Conservation (phyloP, 2,329 filamentous ascomycete genomes). For the Knoxdaviesia capensis region DNA sequence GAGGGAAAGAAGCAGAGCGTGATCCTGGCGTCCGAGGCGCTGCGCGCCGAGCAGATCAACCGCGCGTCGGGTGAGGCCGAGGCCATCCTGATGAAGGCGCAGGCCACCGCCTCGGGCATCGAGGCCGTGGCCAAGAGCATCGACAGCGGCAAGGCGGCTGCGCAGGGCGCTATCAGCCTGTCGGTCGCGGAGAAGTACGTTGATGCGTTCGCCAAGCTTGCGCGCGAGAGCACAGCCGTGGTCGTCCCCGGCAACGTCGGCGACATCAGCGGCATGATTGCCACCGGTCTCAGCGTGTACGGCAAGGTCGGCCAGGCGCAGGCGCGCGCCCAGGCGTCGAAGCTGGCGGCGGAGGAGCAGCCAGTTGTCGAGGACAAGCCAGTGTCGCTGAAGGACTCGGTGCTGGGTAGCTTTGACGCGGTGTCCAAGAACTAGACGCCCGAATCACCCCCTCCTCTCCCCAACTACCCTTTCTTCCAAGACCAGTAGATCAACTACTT, state of each 20-base stretch:
- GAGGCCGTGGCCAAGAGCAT: constrained; percentile 68
- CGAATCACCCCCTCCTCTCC: too few relatives aligned
- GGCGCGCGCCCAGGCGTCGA: constrained; percentile 42
- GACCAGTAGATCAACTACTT: too few relatives aligned
- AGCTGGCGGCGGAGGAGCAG: constrained; percentile 11
- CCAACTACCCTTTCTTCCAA: too few relatives aligned
- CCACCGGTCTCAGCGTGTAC: constrained; percentile 85
- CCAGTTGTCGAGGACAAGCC: constrained; percentile 7
- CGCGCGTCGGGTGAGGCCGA: constrained; percentile 81
- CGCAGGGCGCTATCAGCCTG: constrained; percentile 68
- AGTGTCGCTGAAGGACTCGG: constrained; percentile 15
- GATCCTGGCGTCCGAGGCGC: constrained; percentile 83
- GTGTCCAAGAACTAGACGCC: constrained; percentile 5
- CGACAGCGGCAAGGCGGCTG: constrained; percentile 48
- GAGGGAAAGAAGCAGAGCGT: constrained; percentile 95
- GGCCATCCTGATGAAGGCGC: constrained; percentile 71
- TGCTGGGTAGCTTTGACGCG: constrained; percentile 20
- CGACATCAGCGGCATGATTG: constrained; percentile 92
- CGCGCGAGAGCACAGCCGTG: constrained; percentile 86
- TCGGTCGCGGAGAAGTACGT: constrained; percentile 96
- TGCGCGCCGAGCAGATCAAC: constrained; percentile 85
- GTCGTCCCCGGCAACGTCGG: constrained; percentile 95
- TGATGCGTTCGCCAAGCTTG: constrained; percentile 78
- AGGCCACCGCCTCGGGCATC: constrained; percentile 73
- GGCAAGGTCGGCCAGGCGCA: constrained; percentile 78